Conservation (phyloP, 78 protist genomes). For the Chrysochromulina parva region DNA sequence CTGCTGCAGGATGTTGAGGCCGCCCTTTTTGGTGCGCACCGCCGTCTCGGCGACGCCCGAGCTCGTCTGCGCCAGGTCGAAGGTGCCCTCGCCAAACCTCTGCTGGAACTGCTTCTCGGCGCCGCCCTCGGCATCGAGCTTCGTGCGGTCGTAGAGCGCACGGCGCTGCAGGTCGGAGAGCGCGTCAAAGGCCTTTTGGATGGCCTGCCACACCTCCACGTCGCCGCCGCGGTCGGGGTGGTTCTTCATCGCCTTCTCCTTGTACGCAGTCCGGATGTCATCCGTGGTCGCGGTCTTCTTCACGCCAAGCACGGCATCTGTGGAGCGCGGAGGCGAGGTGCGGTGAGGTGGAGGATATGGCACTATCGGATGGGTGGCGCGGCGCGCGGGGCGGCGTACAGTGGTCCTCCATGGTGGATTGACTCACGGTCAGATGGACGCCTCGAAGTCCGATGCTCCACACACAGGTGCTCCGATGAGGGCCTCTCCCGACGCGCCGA, state of each 20-base stretch:
- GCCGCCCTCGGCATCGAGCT: background rate
- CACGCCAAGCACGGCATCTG: background rate
- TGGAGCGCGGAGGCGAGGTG: no score
- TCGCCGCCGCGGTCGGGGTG: slow-evolving; percentile 28
- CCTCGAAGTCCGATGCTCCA: no score
- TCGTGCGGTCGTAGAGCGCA: background rate
- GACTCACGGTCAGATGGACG: no score
- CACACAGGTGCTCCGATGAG: no score
- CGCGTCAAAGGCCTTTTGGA: background rate
- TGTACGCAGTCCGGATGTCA: background rate
- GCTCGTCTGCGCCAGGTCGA: no score
- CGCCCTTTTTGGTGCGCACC: background rate
- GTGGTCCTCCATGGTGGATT: no score
- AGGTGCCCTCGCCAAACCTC: background rate
- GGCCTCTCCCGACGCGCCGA: no score
- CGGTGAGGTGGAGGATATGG: no score
- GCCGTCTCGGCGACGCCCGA: no score
- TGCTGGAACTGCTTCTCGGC: background rate
- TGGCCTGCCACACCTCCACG: background rate
- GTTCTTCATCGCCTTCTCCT: background rate
- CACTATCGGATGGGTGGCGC: no score
- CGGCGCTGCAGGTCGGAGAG: background rate
- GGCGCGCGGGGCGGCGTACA: no score
- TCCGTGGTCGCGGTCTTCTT: background rate
- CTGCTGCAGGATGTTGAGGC: background rate